Base-by-base conservation (phyloP, 352 stramenopile genomes). In the Phytophthora nicotianae region DNA sequence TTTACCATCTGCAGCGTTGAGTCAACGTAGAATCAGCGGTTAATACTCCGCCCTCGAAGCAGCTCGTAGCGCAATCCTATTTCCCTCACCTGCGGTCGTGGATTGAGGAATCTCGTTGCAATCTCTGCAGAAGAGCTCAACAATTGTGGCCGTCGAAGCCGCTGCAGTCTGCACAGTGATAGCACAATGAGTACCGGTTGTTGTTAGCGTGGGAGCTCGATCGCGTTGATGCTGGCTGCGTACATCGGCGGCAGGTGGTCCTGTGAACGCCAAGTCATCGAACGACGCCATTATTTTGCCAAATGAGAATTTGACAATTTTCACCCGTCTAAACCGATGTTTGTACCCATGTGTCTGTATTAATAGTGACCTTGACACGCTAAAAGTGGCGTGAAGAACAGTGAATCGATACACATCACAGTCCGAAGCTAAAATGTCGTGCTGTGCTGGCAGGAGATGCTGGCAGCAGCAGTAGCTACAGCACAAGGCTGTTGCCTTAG, bases 251-350 rank as follows among this genome's bases (percentile, higher is more conserved):
- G 47, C 17, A 48, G 62, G 63, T 1, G 68, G 58, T 1, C 63
- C 58, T 8, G 56, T 75, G 65, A 91, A 91, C 16, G 83, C 83
- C 43, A 91, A 69, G 58, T 91, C 83, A 65, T 91, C 83, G 68
- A 88, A 91, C 17, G 83, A 86, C 32, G 79, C 65, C 76, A 90
- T 90, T 7, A 19, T 69, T 51, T 38, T 32, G 8, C 6, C 29
- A 35, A 35, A 35, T 35, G 4, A 14, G 32, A n/a, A 5, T n/a
- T 17, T 16, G 32, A 38, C 1, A 38, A 38, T n/a, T 14, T 35
- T 35, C 29, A 8, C 29, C 29, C 13, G 29, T 35, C 29, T n/a
- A 59, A 65, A 47, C 17, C 21, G 48, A 59, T 65, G 4, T 23
- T 14, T 62, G 42, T 61, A 53, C 6, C 53, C 29, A 61, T 53